A percentile compares a stretch with the other conserved stretches of the same genome.
These are phyloP conservation scores for Helianthus annuus DNA, from an alignment of 129 eudicot species.

Conservation along the genomic window DNA sequence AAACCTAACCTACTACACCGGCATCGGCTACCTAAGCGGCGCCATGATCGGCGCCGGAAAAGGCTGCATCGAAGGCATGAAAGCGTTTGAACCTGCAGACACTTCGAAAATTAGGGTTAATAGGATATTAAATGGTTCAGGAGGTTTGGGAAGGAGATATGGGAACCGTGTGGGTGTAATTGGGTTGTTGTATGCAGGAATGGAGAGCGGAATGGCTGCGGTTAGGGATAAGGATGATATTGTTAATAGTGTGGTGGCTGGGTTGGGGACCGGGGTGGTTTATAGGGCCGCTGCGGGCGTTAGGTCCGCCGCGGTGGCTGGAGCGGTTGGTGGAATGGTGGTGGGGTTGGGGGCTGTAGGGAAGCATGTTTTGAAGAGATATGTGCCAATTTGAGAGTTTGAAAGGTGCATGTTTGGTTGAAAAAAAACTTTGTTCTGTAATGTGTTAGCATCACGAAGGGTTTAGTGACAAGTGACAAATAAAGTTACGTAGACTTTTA, in stretches of 20 bases:
- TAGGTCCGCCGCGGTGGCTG: conserved; percentile 89
- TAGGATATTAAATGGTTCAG: conserved; percentile 69
- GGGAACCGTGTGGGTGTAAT: conserved; percentile 77
- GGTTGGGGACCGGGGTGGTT: conserved; percentile 75
- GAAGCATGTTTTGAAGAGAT: conserved; percentile 73
- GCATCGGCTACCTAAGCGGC: conserved; percentile 80
- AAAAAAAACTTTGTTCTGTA: too few species aligned
- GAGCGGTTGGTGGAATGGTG: conserved; percentile 76
- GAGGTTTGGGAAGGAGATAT: conserved; percentile 50
- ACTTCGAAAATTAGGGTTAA: conserved; percentile 70
- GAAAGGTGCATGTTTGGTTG: too few species aligned
- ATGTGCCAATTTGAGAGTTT: conserved; percentile 54
- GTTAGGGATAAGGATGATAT: conserved; percentile 73
- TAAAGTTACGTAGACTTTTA: conserved; percentile 35
- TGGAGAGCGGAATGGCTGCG: conserved; percentile 77
- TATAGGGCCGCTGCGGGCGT: conserved; percentile 77
- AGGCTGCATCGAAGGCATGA: conserved; percentile 60
- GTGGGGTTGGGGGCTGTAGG: conserved; percentile 68
- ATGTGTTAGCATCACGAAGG: too few species aligned
- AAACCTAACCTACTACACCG: conserved; percentile 92
- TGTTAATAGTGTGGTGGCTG: conserved; percentile 67
- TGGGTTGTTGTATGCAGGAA: conserved; percentile 69
- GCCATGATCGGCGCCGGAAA: conserved; percentile 64
- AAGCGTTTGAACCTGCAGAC: conserved; percentile 61
- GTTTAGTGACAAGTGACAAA: conserved; percentile 14